Evolutionary conservation across 2,329 filamentous ascomycete species (phyloP), one percentile per base, ranked within the genome.

Genomic region (Exophiala spinifera): DNA sequence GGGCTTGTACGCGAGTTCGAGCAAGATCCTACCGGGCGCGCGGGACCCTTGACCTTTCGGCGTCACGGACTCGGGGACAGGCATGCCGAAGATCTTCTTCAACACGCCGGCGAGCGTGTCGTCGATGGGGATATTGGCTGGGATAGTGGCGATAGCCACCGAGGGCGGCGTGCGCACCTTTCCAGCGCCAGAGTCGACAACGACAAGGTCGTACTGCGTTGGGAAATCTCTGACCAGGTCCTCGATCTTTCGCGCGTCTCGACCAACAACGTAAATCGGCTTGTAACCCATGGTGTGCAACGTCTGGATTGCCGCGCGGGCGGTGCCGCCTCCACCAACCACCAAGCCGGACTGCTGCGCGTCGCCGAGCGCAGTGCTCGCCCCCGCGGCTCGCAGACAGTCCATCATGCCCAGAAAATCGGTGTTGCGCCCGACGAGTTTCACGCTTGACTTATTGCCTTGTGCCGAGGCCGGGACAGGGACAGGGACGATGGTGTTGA

Each of bases 1-100:
- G 17, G 94, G 94, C 72, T 92, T 95, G 72, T 99, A 99, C 1
- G 94, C 92, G 91, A 99, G 96, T 71, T 99, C 94, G 3, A 97
- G 74, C 57, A 97, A 73, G 15, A 48, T 53, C 20, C 56, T 46
- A 23, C 46, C 25, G 8, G 53, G 52, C 14, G 25, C 36, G 8
- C 40, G 25, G 7, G 53, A 40, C 11, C 53, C 53, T 10, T 57
- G 55, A 25, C 55, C 55, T 23, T 48, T 44, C 3, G 33, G 51
- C 36, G 15, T 42, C 21, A 3, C 37, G 13, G 39, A n/a, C 6
- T 39, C 46, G 8, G 52, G 45, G 23, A 11, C 43, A 20, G 21
- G 51, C 20, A 39, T 47, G 13, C 70, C 66, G 59, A 85, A 82
- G 53, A 85, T 69, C 3, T 70, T 64, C 60, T 74, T 74, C 14